These are phyloP conservation scores for Rhizopogon sp. DNA, from an alignment of 768 basidiomycete genomes.

Conservation along the genomic window DNA sequence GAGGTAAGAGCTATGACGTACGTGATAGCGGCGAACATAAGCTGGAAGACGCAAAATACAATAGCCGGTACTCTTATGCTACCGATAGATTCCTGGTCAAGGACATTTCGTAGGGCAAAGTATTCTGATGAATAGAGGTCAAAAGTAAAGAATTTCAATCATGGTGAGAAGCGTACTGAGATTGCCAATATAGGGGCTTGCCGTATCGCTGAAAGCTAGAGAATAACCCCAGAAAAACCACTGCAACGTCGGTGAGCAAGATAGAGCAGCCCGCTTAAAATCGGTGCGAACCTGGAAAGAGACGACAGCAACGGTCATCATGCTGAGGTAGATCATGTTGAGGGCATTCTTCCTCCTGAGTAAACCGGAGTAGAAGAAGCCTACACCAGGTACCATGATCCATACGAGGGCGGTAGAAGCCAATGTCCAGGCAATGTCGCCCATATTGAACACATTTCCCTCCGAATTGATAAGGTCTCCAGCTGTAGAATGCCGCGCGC, in stretches of 20 bases:
- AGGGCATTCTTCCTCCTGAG: constrained; percentile 91
- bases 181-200: constrained; percentile 74
- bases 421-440: constrained; percentile 69
- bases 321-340: constrained; percentile 79
- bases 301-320: constrained; percentile 73
- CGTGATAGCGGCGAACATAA: constrained; percentile 90
- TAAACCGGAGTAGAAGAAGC: constrained; percentile 88
- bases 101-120: constrained; percentile 79
- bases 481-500: constrained; percentile 20
- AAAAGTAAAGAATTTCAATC: not conserved
- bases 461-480: constrained; percentile 23
- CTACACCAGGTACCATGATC: constrained; percentile 83
- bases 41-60: constrained; percentile 80
- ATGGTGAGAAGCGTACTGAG: constrained; percentile 47
- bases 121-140: constrained; percentile 46
- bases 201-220: constrained; percentile 81
- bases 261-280: not conserved
- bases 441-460: constrained; percentile 45
- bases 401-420: constrained; percentile 76
- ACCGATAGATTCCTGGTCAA: constrained; percentile 71
- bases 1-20: constrained; percentile 29
- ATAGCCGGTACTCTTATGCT: constrained; percentile 66
- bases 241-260: constrained; percentile 30
- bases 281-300: constrained; percentile 66
- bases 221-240: constrained; percentile 99